These are phyloP conservation scores for Triticum turgidum DNA, from an alignment of 176 grass and related monocot genomes.

Conservation along the genomic window DNA sequence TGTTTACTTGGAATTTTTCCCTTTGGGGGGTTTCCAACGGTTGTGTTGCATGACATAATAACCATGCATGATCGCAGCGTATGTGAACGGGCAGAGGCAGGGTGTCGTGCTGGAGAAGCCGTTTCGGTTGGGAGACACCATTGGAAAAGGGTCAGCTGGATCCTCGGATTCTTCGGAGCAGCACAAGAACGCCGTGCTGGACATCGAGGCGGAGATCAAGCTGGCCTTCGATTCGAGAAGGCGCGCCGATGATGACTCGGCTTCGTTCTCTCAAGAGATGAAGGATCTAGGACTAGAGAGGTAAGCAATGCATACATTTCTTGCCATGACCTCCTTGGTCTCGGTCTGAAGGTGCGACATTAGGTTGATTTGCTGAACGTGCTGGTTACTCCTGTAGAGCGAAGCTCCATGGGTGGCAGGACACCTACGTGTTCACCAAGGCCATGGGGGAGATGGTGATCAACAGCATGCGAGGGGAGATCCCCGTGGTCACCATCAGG, in stretches of 20 bases:
- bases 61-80: conserved; percentile 46
- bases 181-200: conserved; percentile 29
- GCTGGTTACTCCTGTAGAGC: conserved; percentile 38
- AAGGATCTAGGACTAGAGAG: conserved; percentile 75
- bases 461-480: conserved; percentile 79
- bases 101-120: conserved; percentile 73
- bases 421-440: conserved; percentile 93
- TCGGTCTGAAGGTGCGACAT: background rate
- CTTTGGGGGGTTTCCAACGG: background rate
- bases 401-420: conserved; percentile 88
- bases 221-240: conserved; percentile 52
- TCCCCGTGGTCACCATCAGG: conserved; percentile 84
- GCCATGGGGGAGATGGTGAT: conserved; percentile 96
- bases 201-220: conserved; percentile 86
- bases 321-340: background rate
- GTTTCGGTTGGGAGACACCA: conserved; percentile 75
- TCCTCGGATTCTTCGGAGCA: conserved; percentile 23
- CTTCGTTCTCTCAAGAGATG: conserved; percentile 64
- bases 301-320: conserved; percentile 11
- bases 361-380: background rate
- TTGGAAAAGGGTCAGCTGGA: conserved; percentile 39
- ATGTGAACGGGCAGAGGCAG: conserved; percentile 92
- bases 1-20: background rate
- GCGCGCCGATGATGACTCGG: conserved; percentile 18
- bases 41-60: background rate